Conservation (phyloP, 257 asterid species). For the Verbena officinalis region DNA sequence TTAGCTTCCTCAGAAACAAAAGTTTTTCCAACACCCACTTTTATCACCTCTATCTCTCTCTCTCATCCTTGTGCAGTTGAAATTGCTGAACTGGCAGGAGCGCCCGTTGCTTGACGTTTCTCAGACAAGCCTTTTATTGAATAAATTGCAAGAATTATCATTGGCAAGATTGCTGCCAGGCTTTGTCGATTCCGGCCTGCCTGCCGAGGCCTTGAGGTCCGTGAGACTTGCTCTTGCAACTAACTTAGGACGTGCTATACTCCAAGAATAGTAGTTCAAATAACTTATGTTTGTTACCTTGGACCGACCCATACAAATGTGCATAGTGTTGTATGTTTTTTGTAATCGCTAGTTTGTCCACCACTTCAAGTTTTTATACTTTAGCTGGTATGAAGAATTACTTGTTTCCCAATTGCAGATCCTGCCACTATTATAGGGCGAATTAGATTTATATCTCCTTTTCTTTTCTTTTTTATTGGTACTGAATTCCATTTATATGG, state of each 20-base stretch:
- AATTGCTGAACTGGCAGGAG: constrained; percentile 75
- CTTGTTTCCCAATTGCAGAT: no score
- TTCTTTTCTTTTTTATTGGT: no score
- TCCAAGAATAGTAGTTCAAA: constrained; percentile 58
- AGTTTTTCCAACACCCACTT: no score
- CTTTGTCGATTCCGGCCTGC: constrained; percentile 63
- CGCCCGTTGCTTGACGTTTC: constrained; percentile 69
- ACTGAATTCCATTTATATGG: no score
- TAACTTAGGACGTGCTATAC: constrained; percentile 87
- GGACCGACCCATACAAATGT: neutral
- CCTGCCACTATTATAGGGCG: no score
- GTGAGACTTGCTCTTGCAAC: constrained; percentile 86
- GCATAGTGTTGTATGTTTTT: neutral
- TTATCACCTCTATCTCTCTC: neutral
- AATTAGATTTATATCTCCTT: no score
- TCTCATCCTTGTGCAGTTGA: constrained; percentile 54
- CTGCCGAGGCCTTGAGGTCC: constrained; percentile 75
- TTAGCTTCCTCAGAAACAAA: no score
- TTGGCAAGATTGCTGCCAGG: constrained; percentile 79
- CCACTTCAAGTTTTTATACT: no score
- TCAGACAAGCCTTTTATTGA: constrained; percentile 70
- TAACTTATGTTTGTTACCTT: neutral
- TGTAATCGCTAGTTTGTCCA: no score
- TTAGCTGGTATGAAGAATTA: no score
- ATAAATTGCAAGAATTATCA: constrained; percentile 87